Evolutionary conservation across 106 monocot species (phyloP), one percentile per base, ranked within the genome.

Genomic region (Alisma plantagoaquatica): DNA sequence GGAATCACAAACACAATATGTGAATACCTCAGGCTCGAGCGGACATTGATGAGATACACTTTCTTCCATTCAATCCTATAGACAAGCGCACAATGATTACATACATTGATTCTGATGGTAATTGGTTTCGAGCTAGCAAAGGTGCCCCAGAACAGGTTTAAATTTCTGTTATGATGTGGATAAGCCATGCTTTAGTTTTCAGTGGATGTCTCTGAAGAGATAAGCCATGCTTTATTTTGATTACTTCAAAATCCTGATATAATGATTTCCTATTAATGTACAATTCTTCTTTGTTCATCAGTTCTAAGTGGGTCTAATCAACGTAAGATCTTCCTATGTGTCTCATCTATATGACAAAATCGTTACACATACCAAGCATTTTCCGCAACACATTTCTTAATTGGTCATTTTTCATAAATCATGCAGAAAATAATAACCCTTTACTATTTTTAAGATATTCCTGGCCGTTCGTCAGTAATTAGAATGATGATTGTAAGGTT

Each of bases 41-140:
- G 53, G 33, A 62, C 23, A 82, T 82, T 31, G 66, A 64, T 19
- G 82, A 82, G 57, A 47, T 78, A 10, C 83, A 83, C 61, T 83
- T 83, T 51, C 50, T 83, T 9, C 83, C 83, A 19, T 83, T 83
- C 49, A 83, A 83, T 63, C 83, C 83, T 23, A 58, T 74, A 24
- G 78, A 83, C 2, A 83, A 83, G 53, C 52, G 83, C 4, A 83
- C 83, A 8, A 77, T 77, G 55, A 75, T 83, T 54, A 83, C 83
- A 46, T 83, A 83, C 46, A 45, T 74, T 29, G 77, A 78, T 59
- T 62, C 67, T 55, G 55, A 78, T 46, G 74, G 71, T 23, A 78
- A 71, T 31, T 78, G 77, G 83, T 60, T 65, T 21, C 56, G 83
- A 45, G 66, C 67, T 51, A 78, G 74, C 71, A 83, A 83, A 78